Base-by-base conservation (phyloP, 768 basidiomycete species). In the Gyrodon lividus region DNA sequence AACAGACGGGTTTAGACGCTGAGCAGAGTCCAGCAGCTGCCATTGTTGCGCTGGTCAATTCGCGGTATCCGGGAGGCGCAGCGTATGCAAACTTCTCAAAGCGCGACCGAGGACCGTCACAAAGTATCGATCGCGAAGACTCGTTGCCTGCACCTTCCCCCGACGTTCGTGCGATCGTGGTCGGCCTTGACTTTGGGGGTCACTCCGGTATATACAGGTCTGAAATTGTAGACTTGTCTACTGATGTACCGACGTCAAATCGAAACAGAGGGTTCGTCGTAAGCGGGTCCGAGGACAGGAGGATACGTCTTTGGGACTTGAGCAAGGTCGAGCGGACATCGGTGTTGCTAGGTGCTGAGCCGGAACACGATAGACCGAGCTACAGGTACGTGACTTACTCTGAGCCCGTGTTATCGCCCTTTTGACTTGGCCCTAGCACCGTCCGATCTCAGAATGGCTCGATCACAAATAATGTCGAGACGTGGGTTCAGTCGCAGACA, bases 231-330 rank as follows among this genome's bases (percentile, higher is more conserved):
- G 77, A 77, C 37, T 55, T 76, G 33, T 66, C 62, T 23, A 68
- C 58, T 24, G 80, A 79, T 41, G 60, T 72, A 20, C 68, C 66
- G 31, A 61, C 66, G 12, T 68, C 74, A 17, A 68, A 70, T n/a
- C 72, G 77, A 19, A 70, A 73, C 28, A 74, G 80, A 30, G 92
- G 89, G 0, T 98, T 85, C 66, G 76, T 96, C 68, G 70, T 98
- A 24, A 92, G 82, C 20, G 96, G 92, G 1, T 96, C 94, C 0
- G 91, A 95, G 59, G 97, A 99, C 69, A 79, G 87, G 43, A 86
- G 84, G 59, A 77, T 99, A 35, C 78, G 92, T 22, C 75, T 92
- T 56, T 98, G 93, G 94, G 94, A 98, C 68, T 65, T 97, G 51
- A 81, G 75, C 7, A 81, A 78, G 58, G 66, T 85, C 23, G 85